Percentiles rank a stretch among this genome's conserved stretches.
Conservation (phyloP, 2,329 filamentous ascomycete species). For the Diaporthe ilicicola region DNA sequence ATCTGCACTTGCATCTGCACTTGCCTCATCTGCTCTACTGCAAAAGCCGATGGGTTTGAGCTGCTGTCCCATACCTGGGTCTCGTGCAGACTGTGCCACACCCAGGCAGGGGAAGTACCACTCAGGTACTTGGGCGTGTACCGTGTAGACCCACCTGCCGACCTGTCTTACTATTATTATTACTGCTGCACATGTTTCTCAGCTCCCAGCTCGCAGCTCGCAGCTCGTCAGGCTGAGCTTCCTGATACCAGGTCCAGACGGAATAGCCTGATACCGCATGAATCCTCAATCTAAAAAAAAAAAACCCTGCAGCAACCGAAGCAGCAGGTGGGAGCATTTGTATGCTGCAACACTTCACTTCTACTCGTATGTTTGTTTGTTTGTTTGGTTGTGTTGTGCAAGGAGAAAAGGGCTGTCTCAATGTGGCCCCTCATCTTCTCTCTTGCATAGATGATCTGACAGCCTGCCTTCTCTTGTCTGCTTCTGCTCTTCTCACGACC, state of each 20-base stretch:
- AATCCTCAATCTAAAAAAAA: conserved; percentile 14
- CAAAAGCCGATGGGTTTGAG: not conserved
- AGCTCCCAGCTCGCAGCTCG: not conserved
- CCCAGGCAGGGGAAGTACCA: not conserved
- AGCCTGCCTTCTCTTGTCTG: not conserved
- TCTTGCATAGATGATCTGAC: conserved; percentile 18
- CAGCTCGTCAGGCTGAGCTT: not conserved
- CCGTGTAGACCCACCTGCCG: not conserved
- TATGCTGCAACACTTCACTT: conserved; percentile 1
- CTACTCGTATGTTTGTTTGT: conserved; percentile 22
- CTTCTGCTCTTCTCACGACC: not conserved
- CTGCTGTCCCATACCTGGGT: not conserved
- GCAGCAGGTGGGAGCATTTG: not conserved
- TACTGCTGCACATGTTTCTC: not conserved
- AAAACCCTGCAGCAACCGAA: conserved; percentile 6
- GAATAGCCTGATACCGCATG: not conserved
- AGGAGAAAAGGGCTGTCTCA: not conserved
- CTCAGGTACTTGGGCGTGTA: not conserved
- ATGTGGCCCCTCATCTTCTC: conserved; percentile 11
- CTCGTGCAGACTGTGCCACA: not conserved
- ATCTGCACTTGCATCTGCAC: not conserved
- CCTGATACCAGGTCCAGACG: not conserved
- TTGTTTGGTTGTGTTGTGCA: conserved; percentile 3
- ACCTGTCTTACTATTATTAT: not conserved
- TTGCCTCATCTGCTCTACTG: not conserved